Evolutionary conservation across 2,329 filamentous ascomycete species (phyloP).

Genomic region (Penicillium sp.): DNA sequence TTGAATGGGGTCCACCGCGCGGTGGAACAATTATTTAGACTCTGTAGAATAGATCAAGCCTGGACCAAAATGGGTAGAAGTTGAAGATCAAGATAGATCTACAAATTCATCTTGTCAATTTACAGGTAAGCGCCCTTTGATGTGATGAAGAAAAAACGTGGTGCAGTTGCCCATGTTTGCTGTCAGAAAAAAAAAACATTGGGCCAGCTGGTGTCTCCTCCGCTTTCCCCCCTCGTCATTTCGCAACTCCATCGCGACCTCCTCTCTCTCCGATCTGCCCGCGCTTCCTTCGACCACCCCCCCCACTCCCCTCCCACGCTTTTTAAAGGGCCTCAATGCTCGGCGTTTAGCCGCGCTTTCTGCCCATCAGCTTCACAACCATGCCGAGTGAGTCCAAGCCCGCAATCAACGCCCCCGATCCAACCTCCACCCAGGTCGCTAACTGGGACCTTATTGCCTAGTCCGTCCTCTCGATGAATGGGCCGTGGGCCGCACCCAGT

Average conservation of each 20-base stretch:
- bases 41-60: background rate
- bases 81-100: background rate
- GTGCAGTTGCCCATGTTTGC: conserved; percentile 2
- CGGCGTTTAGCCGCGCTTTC: conserved; percentile 35
- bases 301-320: conserved; percentile 11
- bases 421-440: conserved; percentile 13
- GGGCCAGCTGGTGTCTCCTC: conserved; percentile 26
- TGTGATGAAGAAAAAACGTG: conserved; percentile 6
- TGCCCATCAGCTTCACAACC: conserved; percentile 35
- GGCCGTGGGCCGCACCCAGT: conserved; percentile 60
- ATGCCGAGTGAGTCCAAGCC: conserved; percentile 45
- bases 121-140: background rate
- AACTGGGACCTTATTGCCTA: conserved; percentile 29
- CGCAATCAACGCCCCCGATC: conserved; percentile 12
- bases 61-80: background rate
- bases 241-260: conserved; percentile 26
- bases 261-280: conserved; percentile 5
- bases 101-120: background rate
- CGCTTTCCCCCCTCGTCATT: conserved; percentile 30
- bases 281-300: conserved; percentile 4
- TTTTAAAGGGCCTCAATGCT: conserved; percentile 36
- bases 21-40: conserved; percentile 3
- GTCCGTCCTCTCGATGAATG: conserved; percentile 63
- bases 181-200: conserved; percentile 21
- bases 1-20: conserved; percentile 7